phyloP scores from a whole-genome alignment of 1,284 basidiomycete species.

The Rhodotorula sp. region DNA sequence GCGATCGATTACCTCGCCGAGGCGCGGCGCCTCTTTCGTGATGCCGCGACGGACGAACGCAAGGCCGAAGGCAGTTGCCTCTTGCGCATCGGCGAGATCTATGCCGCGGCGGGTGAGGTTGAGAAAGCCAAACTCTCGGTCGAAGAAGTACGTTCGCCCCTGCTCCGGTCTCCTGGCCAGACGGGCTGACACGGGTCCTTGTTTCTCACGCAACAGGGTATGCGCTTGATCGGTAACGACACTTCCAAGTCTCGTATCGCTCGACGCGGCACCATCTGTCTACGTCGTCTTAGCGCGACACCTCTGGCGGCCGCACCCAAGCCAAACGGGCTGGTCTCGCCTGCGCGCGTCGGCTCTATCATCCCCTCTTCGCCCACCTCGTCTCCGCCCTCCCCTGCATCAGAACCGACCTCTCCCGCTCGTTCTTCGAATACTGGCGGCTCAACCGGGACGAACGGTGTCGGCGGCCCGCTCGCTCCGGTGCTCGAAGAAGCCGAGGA shows the following conservation, averaged over 20 bases:
- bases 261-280: background rate
- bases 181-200: background rate
- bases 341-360: background rate
- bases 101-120: background rate
- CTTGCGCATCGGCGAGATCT: slow-evolving; percentile 13
- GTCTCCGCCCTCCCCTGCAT: background rate
- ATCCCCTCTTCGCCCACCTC: background rate
- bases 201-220: background rate
- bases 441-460: background rate
- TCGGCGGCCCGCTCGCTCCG: background rate
- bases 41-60: slow-evolving; percentile 4
- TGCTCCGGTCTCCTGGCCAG: background rate
- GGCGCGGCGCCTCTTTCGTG: slow-evolving; percentile 6
- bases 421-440: background rate
- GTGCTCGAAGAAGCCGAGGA: background rate
- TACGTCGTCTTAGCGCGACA: background rate
- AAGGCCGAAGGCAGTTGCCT: slow-evolving; percentile 18
- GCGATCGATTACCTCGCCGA: slow-evolving; percentile 14
- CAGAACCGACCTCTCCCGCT: background rate
- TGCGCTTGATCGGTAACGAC: background rate
- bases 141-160: slow-evolving; percentile 1
- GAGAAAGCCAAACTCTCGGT: background rate
- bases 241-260: background rate
- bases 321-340: no score
- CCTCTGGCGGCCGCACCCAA: background rate